Evolutionary conservation across 2,329 filamentous ascomycete species (phyloP).

Genomic region (Ilyonectria sp.): DNA sequence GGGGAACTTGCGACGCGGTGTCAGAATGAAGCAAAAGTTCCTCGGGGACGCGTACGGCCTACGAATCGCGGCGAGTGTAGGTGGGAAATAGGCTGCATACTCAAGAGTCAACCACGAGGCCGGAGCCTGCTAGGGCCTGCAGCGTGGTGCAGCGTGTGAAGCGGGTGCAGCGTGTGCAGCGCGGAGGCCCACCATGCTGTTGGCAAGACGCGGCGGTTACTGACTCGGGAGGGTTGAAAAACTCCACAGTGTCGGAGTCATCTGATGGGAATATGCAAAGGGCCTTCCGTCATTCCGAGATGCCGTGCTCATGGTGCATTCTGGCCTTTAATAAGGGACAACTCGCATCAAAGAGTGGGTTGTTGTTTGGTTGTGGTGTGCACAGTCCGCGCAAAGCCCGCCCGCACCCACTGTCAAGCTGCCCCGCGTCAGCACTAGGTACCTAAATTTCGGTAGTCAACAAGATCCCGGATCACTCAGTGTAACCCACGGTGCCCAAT

Average conservation of each 20-base stretch:
- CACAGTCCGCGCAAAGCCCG: neutral
- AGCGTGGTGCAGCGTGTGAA: neutral
- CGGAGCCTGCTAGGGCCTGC: neutral
- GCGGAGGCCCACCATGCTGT: slow-evolving; percentile 17
- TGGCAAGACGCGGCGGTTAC: slow-evolving; percentile 3
- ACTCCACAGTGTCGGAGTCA: neutral
- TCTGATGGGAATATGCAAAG: neutral
- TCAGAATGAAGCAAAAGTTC: slow-evolving; percentile 24
- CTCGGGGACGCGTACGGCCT: slow-evolving; percentile 7
- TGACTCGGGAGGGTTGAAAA: neutral
- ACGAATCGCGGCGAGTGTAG: slow-evolving; percentile 7
- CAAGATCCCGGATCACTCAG: too few relatives aligned
- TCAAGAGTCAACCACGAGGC: neutral
- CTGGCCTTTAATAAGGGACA: neutral
- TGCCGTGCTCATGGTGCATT: neutral
- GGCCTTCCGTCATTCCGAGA: neutral
- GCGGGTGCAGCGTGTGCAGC: neutral
- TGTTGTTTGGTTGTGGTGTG: neutral
- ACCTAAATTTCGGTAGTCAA: too few relatives aligned
- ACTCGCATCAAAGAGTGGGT: neutral
- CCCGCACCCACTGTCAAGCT: neutral
- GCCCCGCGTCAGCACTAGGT: too few relatives aligned
- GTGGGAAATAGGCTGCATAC: slow-evolving; percentile 4
- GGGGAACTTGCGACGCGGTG: slow-evolving; percentile 5
- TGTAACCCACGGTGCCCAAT: too few relatives aligned